These are phyloP conservation scores for Calonectria naviculata DNA, from an alignment of 2,329 filamentous ascomycete genomes.

Conservation along the genomic window DNA sequence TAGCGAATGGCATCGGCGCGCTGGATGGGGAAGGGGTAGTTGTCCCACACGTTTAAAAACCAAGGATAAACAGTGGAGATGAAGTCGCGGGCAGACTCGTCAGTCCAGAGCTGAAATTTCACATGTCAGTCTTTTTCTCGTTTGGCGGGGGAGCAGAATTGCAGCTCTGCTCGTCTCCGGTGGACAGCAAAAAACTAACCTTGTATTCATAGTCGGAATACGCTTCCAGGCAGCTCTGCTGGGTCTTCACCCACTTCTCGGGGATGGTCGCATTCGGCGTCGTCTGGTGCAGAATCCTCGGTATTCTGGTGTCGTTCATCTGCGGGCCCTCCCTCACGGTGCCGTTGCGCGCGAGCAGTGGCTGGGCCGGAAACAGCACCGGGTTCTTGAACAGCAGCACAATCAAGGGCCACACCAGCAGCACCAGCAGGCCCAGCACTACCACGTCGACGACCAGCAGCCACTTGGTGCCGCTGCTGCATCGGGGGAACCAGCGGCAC, in stretches of 20 bases:
- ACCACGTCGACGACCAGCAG: background rate
- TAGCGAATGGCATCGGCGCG: slow-evolving; percentile 80
- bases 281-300: slow-evolving; percentile 79
- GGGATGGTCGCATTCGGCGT: slow-evolving; percentile 73
- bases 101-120: slow-evolving; percentile 73
- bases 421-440: slow-evolving; percentile 54
- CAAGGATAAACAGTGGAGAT: slow-evolving; percentile 77
- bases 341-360: slow-evolving; percentile 25
- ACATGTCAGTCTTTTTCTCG: background rate
- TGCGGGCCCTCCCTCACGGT: slow-evolving; percentile 67
- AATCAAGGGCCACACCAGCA: slow-evolving; percentile 76
- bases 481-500: background rate
- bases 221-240: slow-evolving; percentile 73
- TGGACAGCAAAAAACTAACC: slow-evolving; percentile 62
- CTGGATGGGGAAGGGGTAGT: slow-evolving; percentile 77
- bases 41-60: slow-evolving; percentile 77
- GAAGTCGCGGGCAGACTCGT: slow-evolving; percentile 73
- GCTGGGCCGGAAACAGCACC: slow-evolving; percentile 38
- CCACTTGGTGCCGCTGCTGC: background rate
- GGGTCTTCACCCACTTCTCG: slow-evolving; percentile 71
- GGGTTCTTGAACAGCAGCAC: slow-evolving; percentile 66
- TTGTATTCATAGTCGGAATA: slow-evolving; percentile 81
- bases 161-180: too few relatives aligned
- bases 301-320: slow-evolving; percentile 72
- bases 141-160: too few relatives aligned